Percentiles rank a stretch among this genome's conserved stretches.
Evolutionary conservation across 192 early-diverging fungal species (phyloP).

Genomic region (Gamsiella multidivaricata): DNA sequence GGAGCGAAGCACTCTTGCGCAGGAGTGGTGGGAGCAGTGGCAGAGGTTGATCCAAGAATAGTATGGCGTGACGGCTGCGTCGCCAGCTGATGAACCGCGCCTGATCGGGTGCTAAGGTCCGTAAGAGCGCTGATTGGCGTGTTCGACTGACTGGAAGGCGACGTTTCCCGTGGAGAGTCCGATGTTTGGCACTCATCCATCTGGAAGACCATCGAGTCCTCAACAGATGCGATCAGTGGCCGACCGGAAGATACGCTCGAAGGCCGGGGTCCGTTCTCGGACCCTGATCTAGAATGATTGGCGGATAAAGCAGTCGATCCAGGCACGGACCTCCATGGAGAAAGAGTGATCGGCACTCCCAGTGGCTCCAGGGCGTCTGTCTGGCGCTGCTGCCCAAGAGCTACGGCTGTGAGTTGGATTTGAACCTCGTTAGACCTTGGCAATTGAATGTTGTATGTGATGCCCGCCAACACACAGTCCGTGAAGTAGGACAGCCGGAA

Average conservation of each 20-base stretch:
- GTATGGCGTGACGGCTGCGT: background rate
- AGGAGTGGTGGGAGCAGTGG: constrained; percentile 21
- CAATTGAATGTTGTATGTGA: constrained; percentile 72
- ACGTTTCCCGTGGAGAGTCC: constrained; percentile 19
- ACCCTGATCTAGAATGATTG: constrained; percentile 43
- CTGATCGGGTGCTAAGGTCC: constrained; percentile 7
- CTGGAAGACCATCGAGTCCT: constrained; percentile 51
- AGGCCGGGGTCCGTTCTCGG: constrained; percentile 25
- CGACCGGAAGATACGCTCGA: background rate
- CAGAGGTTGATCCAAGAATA: constrained; percentile 14
- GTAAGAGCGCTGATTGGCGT: constrained; percentile 3
- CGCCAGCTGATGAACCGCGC: background rate
- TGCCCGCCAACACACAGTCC: constrained; percentile 72
- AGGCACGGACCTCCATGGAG: constrained; percentile 43
- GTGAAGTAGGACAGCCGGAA: constrained; percentile 70
- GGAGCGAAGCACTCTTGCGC: constrained; percentile 9
- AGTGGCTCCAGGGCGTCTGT: constrained; percentile 32
- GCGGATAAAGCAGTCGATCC: constrained; percentile 33
- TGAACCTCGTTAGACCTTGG: constrained; percentile 71
- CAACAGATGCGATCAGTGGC: constrained; percentile 11
- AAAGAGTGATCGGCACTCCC: constrained; percentile 37
- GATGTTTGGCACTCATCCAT: constrained; percentile 44
- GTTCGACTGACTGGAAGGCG: constrained; percentile 3
- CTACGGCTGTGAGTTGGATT: constrained; percentile 70
- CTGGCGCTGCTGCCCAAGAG: constrained; percentile 59